Base-by-base conservation (phyloP, 257 asterid species). In the Thymus quinquecostatus region DNA sequence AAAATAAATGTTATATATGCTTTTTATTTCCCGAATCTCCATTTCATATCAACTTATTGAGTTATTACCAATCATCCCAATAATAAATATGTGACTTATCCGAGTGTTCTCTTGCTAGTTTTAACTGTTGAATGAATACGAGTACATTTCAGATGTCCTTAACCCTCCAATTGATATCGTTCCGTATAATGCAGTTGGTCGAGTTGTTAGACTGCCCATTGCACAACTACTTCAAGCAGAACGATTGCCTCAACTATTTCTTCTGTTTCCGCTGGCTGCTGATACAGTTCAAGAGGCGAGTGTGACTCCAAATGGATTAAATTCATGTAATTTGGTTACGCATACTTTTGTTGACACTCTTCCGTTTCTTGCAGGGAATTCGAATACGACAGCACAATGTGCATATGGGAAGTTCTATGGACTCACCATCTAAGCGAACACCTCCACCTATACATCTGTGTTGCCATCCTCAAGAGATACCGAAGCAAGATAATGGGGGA, bases 201-300 rank as follows among this genome's bases (percentile, higher is more conserved):
- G 98, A 90, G 86, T 77, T 88, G 81, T 76, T 95, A 71, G 99
- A 95, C 84, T 78, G 76, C 72, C 97, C 97, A 48, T 78, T 95
- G 88, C 94, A 95, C 82, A 85, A 87, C 85, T 92, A 95, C 77
- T 92, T 95, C 69, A 64, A 70, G 80, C 89, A 89, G 94, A 81
- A 86, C 47, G 99, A 95, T 51, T 95, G 99, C 86, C 79, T 95
- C 82, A 95, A 95, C 76, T 95, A 87, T 77, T 95, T 95, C 92
- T 95, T 95, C 79, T 95, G 99, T 83, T 95, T 95, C 53, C 99
- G 99, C 70, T 95, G 99, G 99, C 76, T 95, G 63, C 89, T 95
- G 75, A 95, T 95, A 80, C 99, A 95, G 86, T 95, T 95, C 49
- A 95, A 95, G 83, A 92, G 99, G 99, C 72, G 83, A 85, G 95